Base-by-base conservation (phyloP, 2,329 filamentous ascomycete species). In the Didymella keratinophila region DNA sequence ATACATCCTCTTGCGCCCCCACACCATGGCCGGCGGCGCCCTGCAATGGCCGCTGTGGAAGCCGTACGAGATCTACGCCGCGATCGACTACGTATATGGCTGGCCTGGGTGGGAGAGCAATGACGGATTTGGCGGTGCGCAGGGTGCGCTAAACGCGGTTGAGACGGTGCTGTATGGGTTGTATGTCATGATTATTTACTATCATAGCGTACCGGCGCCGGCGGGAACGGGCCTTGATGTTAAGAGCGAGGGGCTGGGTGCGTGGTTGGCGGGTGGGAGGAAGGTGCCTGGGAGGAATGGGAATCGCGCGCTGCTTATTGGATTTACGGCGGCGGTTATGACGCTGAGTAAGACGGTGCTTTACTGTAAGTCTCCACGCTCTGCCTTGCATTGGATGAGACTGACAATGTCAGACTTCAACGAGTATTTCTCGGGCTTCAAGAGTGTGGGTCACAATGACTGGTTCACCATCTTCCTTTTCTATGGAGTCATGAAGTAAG, bases 11-110 rank as follows among this genome's bases (percentile, higher is more conserved):
- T 80, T 91, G 52, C 90, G 93, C 20, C 93, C 93, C 28, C 86
- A 89, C 76, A 90, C 87, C 56, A 95, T 97, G 90, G 86, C 88
- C 0, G 91, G 91, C 66, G 92, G 92, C 16, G 78, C 77, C 45
- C 80, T 89, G 51, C 91, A 96, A 79, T 83, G 79, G 67, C 90
- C 90, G 1, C 69, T 96, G 41, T 97, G 86, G 84, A 80, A 78
- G 28, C 92, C 91, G 0, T 97, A 97, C 78, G 86, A 84, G 70
- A 85, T 96, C 1, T 96, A 97, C 79, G 91, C 89, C 56, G 80
- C 83, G 49, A 82, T 96, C 65, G 93, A 97, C 78, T 82, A 93
- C 75, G 82, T 94, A 30, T 97, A 97, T 79, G 92, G 92, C 39
- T 89, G 84, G 81, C 87, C 89, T 68, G 88, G 89, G 4, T 92